Percentiles rank a stretch among this genome's conserved stretches.
These are phyloP conservation scores for Penicillium olsonii DNA, from an alignment of 2,329 filamentous ascomycete species.

Conservation along the genomic window DNA sequence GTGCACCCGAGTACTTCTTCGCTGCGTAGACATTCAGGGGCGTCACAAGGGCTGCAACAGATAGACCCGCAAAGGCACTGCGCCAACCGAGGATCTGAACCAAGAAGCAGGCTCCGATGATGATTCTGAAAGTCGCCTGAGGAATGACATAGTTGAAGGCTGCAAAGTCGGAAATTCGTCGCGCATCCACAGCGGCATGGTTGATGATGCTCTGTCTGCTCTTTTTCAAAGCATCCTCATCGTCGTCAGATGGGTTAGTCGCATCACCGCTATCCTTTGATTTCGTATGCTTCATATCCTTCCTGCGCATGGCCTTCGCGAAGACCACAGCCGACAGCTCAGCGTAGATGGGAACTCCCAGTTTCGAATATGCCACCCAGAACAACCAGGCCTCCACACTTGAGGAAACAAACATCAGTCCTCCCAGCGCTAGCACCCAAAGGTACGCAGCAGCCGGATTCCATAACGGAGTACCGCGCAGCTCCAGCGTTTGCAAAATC, in stretches of 20 bases:
- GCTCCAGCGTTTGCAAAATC: conserved; percentile 66
- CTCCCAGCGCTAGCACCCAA: conserved; percentile 67
- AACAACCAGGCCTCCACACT: conserved; percentile 67
- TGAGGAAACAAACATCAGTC: conserved; percentile 56
- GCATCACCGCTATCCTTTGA: conserved; percentile 39
- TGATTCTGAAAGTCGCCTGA: conserved; percentile 62
- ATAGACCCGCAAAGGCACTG: conserved; percentile 65
- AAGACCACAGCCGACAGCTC: conserved; percentile 74
- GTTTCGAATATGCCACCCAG: conserved; percentile 65
- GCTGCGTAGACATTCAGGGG: conserved; percentile 70
- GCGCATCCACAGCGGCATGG: conserved; percentile 73
- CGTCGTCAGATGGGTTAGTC: conserved; percentile 37
- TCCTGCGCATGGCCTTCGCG: conserved; percentile 73
- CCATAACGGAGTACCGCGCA: conserved; percentile 46
- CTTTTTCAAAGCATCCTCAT: conserved; percentile 52
- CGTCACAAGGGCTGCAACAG: conserved; percentile 63
- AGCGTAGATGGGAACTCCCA: conserved; percentile 67
- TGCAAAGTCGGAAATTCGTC: conserved; percentile 69
- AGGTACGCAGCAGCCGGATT: conserved; percentile 61
- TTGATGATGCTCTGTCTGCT: conserved; percentile 72
- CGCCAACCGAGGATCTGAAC: conserved; percentile 71
- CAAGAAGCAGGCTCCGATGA: conserved; percentile 67
- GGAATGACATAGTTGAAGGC: conserved; percentile 67
- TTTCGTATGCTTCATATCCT: conserved; percentile 59
- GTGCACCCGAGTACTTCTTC: conserved; percentile 63